Base-by-base conservation (phyloP, 768 basidiomycete species). In the Guyanaporus albipodus region DNA sequence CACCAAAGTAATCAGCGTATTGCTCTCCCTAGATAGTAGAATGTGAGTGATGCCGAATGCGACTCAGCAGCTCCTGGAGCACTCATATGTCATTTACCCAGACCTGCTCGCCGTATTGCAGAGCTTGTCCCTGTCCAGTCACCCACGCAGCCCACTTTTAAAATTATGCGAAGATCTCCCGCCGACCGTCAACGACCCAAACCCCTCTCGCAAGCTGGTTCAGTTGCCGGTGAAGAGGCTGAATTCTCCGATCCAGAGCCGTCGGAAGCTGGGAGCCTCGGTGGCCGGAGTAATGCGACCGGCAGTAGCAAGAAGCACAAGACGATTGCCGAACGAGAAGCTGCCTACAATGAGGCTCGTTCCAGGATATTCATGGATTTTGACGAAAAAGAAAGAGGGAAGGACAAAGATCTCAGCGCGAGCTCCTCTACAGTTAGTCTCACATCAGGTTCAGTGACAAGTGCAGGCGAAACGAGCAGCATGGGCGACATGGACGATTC, bases 321-420 rank as follows among this genome's bases (percentile, higher is more conserved):
- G 71, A 91, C 91, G 2, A 82, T 92, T 19, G 85, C 87, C 58
- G 83, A 92, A 63, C 84, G 90, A 26, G 88, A 87, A 60, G 91
- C 87, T 0, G 91, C 88, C n/a, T 92, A 92, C 56, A 86, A 87
- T 43, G 83, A 88, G 65, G 90, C 90, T 23, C 80, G 91, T 37
- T 84, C 81, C 29, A 79, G 90, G 46, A 92, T 92, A 54, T 92
- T 92, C 69, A 85, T 87, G 79, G 83, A 70, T 53, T 88, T 90
- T 54, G 77, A 87, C 61, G 85, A 87, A 46, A 79, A 75, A 54
- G 73, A 70, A 57, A 83, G 82, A 61, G 79, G 78, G 46, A 81
- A 83, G 61, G 79, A 77, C 45, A 84, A 83, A 56, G 83, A 86
- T 53, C 74, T 82, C 67, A 89, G 80, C 61, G 80, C 85, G 8